A percentile compares a stretch with the other conserved stretches of the same genome.
These are phyloP conservation scores for Rhizopus microsporus DNA, from an alignment of 371 early-diverging fungal species.

Conservation along the genomic window DNA sequence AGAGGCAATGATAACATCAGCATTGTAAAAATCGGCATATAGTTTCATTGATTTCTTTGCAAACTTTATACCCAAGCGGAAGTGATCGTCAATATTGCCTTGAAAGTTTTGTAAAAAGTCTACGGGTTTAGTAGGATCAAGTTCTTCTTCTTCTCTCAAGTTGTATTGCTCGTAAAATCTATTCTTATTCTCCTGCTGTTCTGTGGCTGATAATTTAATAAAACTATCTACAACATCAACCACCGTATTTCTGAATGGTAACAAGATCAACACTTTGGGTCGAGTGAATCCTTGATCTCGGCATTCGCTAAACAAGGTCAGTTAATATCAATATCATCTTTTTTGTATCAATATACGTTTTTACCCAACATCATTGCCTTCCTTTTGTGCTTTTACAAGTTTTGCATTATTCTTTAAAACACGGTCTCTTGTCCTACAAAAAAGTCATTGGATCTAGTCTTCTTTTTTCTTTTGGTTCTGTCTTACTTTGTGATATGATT, in stretches of 20 bases:
- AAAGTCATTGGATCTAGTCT: neutral
- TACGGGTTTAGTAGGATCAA: slow-evolving; percentile 72
- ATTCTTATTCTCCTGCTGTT: slow-evolving; percentile 81
- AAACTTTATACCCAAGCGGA: slow-evolving; percentile 92
- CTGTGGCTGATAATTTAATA: slow-evolving; percentile 73
- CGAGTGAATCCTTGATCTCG: slow-evolving; percentile 96
- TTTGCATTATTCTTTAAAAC: slow-evolving; percentile 81
- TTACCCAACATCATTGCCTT: slow-evolving; percentile 50
- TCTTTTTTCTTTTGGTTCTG: neutral
- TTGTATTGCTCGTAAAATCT: slow-evolving; percentile 81
- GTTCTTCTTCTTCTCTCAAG: slow-evolving; percentile 52
- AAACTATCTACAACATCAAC: slow-evolving; percentile 78
- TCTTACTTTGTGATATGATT: slow-evolving; percentile 87
- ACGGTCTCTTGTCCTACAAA: slow-evolving; percentile 64
- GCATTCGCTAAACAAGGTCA: slow-evolving; percentile 59
- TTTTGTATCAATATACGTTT: neutral
- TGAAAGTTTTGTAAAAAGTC: slow-evolving; percentile 85
- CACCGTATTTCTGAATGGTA: slow-evolving; percentile 87
- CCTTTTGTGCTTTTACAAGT: slow-evolving; percentile 58
- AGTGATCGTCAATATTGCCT: slow-evolving; percentile 96
- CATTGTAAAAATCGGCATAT: slow-evolving; percentile 83
- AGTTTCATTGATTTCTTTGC: slow-evolving; percentile 84
- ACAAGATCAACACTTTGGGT: slow-evolving; percentile 87
- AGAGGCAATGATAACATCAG: slow-evolving; percentile 91
- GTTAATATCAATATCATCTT: neutral